Evolutionary conservation across 768 basidiomycete species (phyloP).

Genomic region (Boletus rubroflammeus): DNA sequence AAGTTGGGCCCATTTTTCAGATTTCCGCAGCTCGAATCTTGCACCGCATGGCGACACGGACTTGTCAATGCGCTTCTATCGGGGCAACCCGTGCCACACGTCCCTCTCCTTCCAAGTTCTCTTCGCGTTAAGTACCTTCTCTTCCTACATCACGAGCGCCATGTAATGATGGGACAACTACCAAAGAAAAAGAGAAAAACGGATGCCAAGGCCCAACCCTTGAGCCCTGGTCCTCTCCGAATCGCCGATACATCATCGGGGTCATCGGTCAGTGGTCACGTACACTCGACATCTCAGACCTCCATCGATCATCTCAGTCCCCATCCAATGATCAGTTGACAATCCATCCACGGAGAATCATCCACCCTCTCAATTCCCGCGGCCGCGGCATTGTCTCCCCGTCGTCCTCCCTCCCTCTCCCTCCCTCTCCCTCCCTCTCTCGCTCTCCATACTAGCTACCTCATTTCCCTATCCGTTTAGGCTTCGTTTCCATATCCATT

Average conservation of each 20-base stretch:
- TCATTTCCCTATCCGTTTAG: conserved; percentile 1
- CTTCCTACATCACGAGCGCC: background rate
- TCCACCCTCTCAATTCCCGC: background rate
- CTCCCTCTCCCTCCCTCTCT: background rate
- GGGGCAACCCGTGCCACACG: conserved; percentile 5
- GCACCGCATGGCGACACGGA: conserved; percentile 2
- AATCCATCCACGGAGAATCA: conserved; percentile 1
- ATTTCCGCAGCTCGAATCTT: conserved; percentile 1
- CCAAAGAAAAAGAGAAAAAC: background rate
- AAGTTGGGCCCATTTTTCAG: background rate
- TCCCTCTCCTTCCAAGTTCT: background rate
- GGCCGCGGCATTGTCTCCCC: background rate
- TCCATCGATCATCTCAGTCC: background rate
- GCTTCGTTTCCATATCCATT: background rate
- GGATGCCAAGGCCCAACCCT: background rate
- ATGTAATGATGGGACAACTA: background rate
- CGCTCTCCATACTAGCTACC: background rate
- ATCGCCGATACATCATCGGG: background rate
- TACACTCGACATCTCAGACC: background rate
- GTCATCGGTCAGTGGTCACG: background rate
- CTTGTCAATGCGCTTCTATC: conserved; percentile 3
- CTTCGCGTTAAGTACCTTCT: background rate
- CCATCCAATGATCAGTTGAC: background rate
- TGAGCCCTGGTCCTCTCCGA: background rate
- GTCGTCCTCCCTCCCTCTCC: too few relatives aligned